Evolutionary conservation across 768 basidiomycete genomes (phyloP).

Genomic region (Xerocomellus dryophilus): DNA sequence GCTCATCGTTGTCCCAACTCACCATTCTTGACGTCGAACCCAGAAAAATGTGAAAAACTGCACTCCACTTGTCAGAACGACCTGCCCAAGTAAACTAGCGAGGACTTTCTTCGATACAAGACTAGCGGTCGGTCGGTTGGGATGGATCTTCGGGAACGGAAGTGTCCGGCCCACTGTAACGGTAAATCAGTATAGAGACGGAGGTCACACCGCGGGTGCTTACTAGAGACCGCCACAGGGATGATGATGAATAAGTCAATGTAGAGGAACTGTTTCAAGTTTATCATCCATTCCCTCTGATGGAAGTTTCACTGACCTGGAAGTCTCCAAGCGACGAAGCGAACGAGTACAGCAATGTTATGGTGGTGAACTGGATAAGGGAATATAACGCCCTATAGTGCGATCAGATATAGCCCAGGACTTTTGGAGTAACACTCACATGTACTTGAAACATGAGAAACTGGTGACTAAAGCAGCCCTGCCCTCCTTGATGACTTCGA

Average conservation of each 20-base stretch:
- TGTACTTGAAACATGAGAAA: constrained; percentile 99
- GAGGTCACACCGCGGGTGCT: constrained; percentile 29
- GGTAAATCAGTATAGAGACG: constrained; percentile 6
- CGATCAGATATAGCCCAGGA: constrained; percentile 6
- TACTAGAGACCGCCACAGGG: constrained; percentile 93
- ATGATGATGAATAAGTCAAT: constrained; percentile 98
- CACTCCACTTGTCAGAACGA: constrained; percentile 74
- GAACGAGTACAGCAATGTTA: constrained; percentile 93
- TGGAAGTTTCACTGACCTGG: constrained; percentile 53
- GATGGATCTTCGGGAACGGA: constrained; percentile 81
- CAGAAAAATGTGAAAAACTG: constrained; percentile 90
- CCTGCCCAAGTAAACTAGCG: constrained; percentile 89
- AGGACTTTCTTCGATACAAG: constrained; percentile 95
- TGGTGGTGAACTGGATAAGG: constrained; percentile 97
- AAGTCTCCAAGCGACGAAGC: constrained; percentile 96
- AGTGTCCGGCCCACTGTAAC: constrained; percentile 88
- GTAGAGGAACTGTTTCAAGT: constrained; percentile 73
- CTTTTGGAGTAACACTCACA: constrained; percentile 52
- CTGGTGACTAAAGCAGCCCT: constrained; percentile 94
- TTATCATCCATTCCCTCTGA: constrained; percentile 8
- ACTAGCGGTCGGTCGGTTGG: constrained; percentile 91
- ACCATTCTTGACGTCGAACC: constrained; percentile 87
- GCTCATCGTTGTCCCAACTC: constrained; percentile 1
- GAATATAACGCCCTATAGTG: constrained; percentile 89
- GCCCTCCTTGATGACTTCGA: constrained; percentile 96